Evolutionary conservation across 2,329 filamentous ascomycete species (phyloP).

Genomic region (Pochonia chlamydosporia): DNA sequence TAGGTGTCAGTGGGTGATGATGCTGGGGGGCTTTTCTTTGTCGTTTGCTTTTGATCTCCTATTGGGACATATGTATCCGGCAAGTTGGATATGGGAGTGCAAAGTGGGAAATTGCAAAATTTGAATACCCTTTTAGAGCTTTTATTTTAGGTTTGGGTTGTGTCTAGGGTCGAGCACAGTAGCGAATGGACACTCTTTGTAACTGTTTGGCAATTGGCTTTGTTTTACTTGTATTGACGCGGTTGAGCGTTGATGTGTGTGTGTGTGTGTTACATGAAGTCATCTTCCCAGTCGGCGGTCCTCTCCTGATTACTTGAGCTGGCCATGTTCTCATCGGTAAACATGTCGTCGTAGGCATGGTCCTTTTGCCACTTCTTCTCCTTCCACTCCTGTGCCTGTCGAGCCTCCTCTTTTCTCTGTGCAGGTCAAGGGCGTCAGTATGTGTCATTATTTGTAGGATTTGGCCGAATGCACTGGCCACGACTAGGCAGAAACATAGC

Average conservation of each 20-base stretch:
- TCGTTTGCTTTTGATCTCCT: background rate
- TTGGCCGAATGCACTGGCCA: no score
- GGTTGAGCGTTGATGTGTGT: no score
- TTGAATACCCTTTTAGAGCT: background rate
- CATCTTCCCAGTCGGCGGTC: slow-evolving; percentile 71
- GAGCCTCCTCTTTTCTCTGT: slow-evolving; percentile 71
- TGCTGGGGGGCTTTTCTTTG: background rate
- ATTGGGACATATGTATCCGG: background rate
- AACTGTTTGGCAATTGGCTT: no score
- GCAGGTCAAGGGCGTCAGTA: no score
- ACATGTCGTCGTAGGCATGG: slow-evolving; percentile 94
- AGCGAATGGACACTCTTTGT: background rate
- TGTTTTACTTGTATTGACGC: background rate
- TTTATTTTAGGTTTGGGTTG: background rate
- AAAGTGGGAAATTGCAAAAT: background rate
- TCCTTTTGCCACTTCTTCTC: slow-evolving; percentile 92
- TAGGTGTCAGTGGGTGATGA: slow-evolving; percentile 21
- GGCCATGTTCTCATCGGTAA: slow-evolving; percentile 75
- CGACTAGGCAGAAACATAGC: background rate
- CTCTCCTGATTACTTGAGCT: slow-evolving; percentile 80
- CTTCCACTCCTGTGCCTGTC: slow-evolving; percentile 70
- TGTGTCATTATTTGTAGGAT: no score
- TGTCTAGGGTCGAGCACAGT: background rate
- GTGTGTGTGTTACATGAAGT: slow-evolving; percentile 68
- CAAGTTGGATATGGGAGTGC: background rate